Percentiles rank a stretch among this genome's conserved stretches.
These are phyloP conservation scores for Trichophyton equinum DNA, from an alignment of 2,329 filamentous ascomycete species.

Conservation along the genomic window DNA sequence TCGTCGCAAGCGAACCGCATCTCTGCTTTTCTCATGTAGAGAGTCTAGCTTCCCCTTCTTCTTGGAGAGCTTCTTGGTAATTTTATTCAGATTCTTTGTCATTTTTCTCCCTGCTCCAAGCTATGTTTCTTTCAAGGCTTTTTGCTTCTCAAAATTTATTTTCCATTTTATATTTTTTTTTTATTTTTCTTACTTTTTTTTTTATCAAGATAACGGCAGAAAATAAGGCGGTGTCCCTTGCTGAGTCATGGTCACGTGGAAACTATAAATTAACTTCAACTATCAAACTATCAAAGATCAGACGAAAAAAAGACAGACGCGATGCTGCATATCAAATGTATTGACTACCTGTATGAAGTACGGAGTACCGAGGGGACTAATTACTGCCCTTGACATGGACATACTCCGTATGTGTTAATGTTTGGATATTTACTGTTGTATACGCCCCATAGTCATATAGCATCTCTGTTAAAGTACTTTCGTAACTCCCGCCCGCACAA, in stretches of 20 bases:
- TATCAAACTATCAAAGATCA: not conserved
- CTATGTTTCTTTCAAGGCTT: not conserved
- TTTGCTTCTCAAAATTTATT: too few species aligned
- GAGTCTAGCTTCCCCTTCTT: slow-evolving; percentile 65
- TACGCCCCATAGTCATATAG: too few species aligned
- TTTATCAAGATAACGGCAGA: not conserved
- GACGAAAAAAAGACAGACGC: not conserved
- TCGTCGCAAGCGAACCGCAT: slow-evolving; percentile 67
- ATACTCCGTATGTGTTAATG: too few species aligned
- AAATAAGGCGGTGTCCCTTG: not conserved
- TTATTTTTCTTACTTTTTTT: not conserved
- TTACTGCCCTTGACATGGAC: too few species aligned
- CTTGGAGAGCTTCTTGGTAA: slow-evolving; percentile 79
- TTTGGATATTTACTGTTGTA: too few species aligned
- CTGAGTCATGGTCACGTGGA: not conserved
- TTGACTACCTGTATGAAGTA: not conserved
- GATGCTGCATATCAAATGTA: not conserved
- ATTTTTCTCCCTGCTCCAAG: slow-evolving; percentile 34
- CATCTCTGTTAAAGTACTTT: too few species aligned
- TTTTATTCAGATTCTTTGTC: slow-evolving; percentile 67
- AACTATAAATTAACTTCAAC: not conserved
- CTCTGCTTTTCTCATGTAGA: slow-evolving; percentile 77
- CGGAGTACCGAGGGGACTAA: too few species aligned
- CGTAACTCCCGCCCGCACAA: too few species aligned
- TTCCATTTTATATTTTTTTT: not conserved